Base-by-base conservation (phyloP, 495 filamentous ascomycete genomes). In the Talaromyces adpressus region DNA sequence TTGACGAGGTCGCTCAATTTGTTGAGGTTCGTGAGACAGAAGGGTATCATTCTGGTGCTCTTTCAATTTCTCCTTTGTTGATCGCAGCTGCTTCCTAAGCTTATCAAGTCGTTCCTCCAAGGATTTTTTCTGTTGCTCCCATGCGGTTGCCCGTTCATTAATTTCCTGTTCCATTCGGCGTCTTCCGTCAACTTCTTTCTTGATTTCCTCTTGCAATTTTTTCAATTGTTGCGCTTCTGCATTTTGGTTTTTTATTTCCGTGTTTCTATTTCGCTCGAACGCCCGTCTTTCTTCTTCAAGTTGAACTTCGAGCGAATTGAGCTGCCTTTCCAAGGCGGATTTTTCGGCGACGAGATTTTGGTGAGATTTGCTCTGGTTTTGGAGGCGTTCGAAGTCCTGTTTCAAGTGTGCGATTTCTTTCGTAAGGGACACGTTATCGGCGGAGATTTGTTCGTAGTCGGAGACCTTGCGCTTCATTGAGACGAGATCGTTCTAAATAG, bases 371-470 rank as follows among this genome's bases (percentile, higher is more conserved):
- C 84, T 81, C 71, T 96, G 90, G 2, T 86, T 82, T 64, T 84
- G 82, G 12, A 96, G 78, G 68, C 91, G 87, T 59, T 96, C 91
- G 7, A 95, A 65, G 70, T 96, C 92, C 36, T 88, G 86, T 67
- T 88, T 89, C 52, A 93, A 68, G 25, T 78, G 75, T 25, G 86
- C 79, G 8, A 96, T 70, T 67, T 96, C 90, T 39, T 89, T 86
- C 20, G 84, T 78, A 20, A 97, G 79, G 1, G 84, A 81, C 9
- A 89, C 74, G 68, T 96, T 97, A 65, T 94, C 91, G 11, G 87
- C 82, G 56, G 93, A 77, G 5, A 92, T 57, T 57, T 88, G 89
- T 32, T 86, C 82, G 4, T 88, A 86, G 67, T 89, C 87, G 49
- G 85, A 83, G 0, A 85, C 82, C 36, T 87, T 77, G 63, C 75